Conservation (phyloP, 257 asterid genomes). For the Solanum chaucha region DNA sequence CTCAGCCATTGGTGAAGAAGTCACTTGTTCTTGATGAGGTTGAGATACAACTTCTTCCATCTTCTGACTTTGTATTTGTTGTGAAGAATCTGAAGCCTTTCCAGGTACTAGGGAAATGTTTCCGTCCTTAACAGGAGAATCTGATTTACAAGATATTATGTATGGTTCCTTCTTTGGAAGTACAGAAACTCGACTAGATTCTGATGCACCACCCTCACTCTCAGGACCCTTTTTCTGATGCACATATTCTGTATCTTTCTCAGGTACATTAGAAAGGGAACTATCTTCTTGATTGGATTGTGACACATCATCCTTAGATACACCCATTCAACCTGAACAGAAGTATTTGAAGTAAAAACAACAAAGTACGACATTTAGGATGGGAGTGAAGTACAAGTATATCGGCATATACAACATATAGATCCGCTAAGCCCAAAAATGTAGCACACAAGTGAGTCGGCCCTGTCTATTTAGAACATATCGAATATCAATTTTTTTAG, state of each 20-base stretch:
- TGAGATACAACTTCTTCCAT: constrained; percentile 10
- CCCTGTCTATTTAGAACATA: not conserved
- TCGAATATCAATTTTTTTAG: not conserved
- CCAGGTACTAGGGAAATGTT: constrained; percentile 4
- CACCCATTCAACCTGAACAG: constrained; percentile 18
- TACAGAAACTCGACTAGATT: constrained; percentile 19
- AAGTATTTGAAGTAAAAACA: constrained; percentile 7
- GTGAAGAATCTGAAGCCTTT: constrained; percentile 11
- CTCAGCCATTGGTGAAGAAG: constrained; percentile 14
- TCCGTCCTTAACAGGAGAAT: constrained; percentile 13
- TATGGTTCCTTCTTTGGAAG: constrained; percentile 28
- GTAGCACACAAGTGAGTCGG: not conserved
- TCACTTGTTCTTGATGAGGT: constrained; percentile 19
- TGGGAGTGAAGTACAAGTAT: not conserved
- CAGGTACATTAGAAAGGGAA: constrained; percentile 2
- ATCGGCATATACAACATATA: not conserved
- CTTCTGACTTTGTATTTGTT: constrained; percentile 19
- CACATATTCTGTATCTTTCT: constrained; percentile 12
- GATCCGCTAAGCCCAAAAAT: not conserved
- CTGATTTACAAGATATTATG: constrained; percentile 2
- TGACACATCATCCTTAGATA: constrained; percentile 1
- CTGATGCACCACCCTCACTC: constrained; percentile 17
- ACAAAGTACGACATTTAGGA: not conserved
- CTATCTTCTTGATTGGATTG: constrained; percentile 13
- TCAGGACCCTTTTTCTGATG: constrained; percentile 23